phyloP scores from a whole-genome alignment of 352 stramenopile species.

The Peronospora tabacina region DNA sequence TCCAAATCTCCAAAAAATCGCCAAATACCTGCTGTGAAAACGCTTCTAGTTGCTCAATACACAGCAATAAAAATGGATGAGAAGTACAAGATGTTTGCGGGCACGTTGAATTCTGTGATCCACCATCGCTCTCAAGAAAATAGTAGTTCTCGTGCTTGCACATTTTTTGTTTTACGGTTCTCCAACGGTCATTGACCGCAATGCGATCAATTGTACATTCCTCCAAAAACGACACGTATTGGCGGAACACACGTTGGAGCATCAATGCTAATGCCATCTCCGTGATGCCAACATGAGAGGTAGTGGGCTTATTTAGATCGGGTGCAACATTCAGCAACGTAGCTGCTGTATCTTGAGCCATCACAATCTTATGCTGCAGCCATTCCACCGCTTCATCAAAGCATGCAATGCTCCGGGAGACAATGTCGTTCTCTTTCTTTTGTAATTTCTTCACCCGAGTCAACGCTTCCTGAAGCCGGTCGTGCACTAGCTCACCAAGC shows the following conservation, averaged over 20 bases:
- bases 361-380: conserved; percentile 35
- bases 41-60: conserved; percentile 67
- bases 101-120: neutral
- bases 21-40: conserved; percentile 49
- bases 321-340: conserved; percentile 17
- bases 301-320: neutral
- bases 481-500: conserved; percentile 30
- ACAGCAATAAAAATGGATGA: conserved; percentile 51
- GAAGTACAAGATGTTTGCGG: conserved; percentile 1
- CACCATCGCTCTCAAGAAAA: conserved; percentile 15
- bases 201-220: conserved; percentile 6
- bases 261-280: conserved; percentile 51
- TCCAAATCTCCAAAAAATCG: conserved; percentile 72
- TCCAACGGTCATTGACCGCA: conserved; percentile 13
- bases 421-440: conserved; percentile 15
- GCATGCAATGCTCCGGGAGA: conserved; percentile 26
- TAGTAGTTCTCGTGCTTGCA: conserved; percentile 34
- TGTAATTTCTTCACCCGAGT: conserved; percentile 9
- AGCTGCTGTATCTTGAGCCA: conserved; percentile 16
- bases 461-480: conserved; percentile 18
- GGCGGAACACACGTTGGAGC: conserved; percentile 32
- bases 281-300: conserved; percentile 26
- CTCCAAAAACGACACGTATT: conserved; percentile 26
- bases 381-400: conserved; percentile 39
- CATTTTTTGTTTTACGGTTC: conserved; percentile 18